phyloP scores from a whole-genome alignment of 805 yeast genomes.

The Candida michaelii region DNA sequence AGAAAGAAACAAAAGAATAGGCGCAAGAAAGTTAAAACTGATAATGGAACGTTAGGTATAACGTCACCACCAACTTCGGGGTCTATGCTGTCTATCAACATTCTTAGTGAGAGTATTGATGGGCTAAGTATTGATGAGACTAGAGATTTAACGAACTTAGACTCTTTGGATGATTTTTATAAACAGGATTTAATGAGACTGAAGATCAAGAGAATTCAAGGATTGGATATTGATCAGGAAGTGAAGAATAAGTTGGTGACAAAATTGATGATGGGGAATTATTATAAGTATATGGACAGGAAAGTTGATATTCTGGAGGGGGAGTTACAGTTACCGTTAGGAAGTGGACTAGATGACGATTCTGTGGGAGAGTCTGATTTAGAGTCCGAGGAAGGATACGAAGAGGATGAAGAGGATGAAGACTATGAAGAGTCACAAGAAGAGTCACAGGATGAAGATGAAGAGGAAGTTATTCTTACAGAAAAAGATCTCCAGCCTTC shows the following conservation, averaged over 20 bases:
- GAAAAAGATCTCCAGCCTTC: constrained; percentile 49
- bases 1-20: not conserved
- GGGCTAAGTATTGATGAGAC: constrained; percentile 38
- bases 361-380: not conserved
- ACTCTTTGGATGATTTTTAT: constrained; percentile 35
- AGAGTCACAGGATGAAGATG: constrained; percentile 9
- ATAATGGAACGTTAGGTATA: constrained; percentile 20
- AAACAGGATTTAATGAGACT: constrained; percentile 43
- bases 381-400: not conserved
- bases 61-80: constrained; percentile 13
- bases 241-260: constrained; percentile 56
- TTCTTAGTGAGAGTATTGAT: constrained; percentile 25
- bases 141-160: constrained; percentile 34
- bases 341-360: not conserved
- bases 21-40: constrained; percentile 6
- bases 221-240: constrained; percentile 35
- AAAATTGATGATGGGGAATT: constrained; percentile 67
- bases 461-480: constrained; percentile 43
- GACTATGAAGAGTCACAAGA: constrained; percentile 1
- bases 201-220: constrained; percentile 50
- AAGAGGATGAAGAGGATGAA: constrained; percentile 8
- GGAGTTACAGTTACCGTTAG: constrained; percentile 1
- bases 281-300: constrained; percentile 47
- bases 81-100: not conserved
- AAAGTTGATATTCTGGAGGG: constrained; percentile 19